Percentiles rank a stretch among this genome's conserved stretches.
These are phyloP conservation scores for Ophiostoma angusticollis DNA, from an alignment of 2,329 filamentous ascomycete species.

Conservation along the genomic window DNA sequence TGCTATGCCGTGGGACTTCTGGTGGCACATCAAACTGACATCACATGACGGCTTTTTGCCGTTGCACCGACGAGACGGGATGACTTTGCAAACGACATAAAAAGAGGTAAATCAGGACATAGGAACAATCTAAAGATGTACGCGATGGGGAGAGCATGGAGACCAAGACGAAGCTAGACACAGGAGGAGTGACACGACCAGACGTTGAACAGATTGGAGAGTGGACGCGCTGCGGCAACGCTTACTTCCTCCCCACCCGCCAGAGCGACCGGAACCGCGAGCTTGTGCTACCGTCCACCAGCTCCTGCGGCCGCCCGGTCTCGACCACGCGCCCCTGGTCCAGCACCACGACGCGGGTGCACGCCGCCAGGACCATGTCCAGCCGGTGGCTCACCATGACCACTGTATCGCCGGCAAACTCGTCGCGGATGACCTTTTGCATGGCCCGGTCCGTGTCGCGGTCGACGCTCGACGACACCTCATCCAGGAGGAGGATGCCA, in stretches of 20 bases:
- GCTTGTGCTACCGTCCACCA: slow-evolving; percentile 10
- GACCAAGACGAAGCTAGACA: no score
- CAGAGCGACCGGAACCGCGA: slow-evolving; percentile 12
- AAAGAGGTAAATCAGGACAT: no score
- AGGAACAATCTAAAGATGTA: no score
- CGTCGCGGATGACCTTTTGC: slow-evolving; percentile 27
- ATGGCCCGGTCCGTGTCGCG: slow-evolving; percentile 28
- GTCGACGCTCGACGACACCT: slow-evolving; percentile 30
- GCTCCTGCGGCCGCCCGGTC: slow-evolving; percentile 11
- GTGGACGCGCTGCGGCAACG: no score
- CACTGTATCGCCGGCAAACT: slow-evolving; percentile 38
- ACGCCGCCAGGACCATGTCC: slow-evolving; percentile 38
- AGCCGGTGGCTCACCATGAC: slow-evolving; percentile 34
- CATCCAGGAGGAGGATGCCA: slow-evolving; percentile 27
- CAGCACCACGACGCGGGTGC: slow-evolving; percentile 37
- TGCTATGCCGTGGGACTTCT: no score
- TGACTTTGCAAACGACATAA: no score
- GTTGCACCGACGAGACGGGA: no score
- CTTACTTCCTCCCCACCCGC: slow-evolving; percentile 3
- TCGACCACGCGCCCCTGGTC: slow-evolving; percentile 36
- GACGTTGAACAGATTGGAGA: no score
- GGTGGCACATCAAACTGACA: no score
- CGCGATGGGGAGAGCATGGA: no score
- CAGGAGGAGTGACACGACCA: no score
- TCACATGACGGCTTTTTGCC: no score